Percentiles rank a stretch among this genome's conserved stretches.
Evolutionary conservation across 805 yeast genomes (phyloP).

Genomic region (Ogataea kodamae): DNA sequence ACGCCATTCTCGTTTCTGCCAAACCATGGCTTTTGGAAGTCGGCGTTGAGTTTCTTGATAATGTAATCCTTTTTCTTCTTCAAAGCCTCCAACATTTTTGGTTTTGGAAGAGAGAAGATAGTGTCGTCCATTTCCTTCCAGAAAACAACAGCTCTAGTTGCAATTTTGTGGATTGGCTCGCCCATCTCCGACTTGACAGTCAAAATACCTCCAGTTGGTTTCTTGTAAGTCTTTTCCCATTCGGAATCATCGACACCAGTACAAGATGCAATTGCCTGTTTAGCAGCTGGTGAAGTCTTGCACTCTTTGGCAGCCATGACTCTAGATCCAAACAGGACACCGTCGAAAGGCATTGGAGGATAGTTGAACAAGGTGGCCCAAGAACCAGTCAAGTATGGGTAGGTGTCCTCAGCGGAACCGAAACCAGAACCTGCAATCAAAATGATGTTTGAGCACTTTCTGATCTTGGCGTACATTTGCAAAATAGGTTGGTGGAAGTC

Average conservation of each 20-base stretch:
- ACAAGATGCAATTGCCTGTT: slow-evolving; percentile 84
- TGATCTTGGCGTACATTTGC: slow-evolving; percentile 92
- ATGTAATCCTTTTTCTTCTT: slow-evolving; percentile 82
- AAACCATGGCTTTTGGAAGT: slow-evolving; percentile 98
- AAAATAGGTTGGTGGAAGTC: slow-evolving; percentile 98
- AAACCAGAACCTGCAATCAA: slow-evolving; percentile 98
- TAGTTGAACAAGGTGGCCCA: slow-evolving; percentile 87
- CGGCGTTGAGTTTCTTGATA: slow-evolving; percentile 81
- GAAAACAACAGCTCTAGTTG: slow-evolving; percentile 94
- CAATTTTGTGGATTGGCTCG: slow-evolving; percentile 98
- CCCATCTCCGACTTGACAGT: slow-evolving; percentile 99
- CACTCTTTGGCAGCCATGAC: slow-evolving; percentile 98
- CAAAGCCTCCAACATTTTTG: slow-evolving; percentile 77
- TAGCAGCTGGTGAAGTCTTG: slow-evolving; percentile 89
- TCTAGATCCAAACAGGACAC: slow-evolving; percentile 92
- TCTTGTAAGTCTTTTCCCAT: slow-evolving; percentile 95
- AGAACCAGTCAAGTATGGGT: slow-evolving; percentile 94
- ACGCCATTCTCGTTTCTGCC: slow-evolving; percentile 73
- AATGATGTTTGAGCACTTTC: slow-evolving; percentile 85
- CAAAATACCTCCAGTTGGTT: slow-evolving; percentile 94
- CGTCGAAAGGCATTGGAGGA: slow-evolving; percentile 99
- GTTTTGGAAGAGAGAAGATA: slow-evolving; percentile 86
- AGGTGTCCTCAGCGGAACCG: slow-evolving; percentile 95
- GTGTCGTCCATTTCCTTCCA: slow-evolving; percentile 98
- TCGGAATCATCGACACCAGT: slow-evolving; percentile 82